Percentiles rank a stretch among this genome's conserved stretches.
Conservation (phyloP, 768 basidiomycete genomes). For the Mycena kentingensis region DNA sequence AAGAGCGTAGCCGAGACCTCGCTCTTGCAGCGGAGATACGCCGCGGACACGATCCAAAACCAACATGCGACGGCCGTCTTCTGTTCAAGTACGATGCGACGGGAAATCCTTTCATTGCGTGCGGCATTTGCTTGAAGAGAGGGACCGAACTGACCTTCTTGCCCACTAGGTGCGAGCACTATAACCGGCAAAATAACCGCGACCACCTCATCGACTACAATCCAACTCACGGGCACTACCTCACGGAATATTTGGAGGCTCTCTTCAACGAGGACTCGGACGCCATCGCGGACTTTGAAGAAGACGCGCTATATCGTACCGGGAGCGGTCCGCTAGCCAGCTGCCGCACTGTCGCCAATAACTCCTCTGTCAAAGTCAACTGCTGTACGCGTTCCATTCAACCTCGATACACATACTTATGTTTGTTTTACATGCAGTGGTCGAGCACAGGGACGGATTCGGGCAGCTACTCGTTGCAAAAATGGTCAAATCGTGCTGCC, state of each 20-base stretch:
- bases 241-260: conserved; percentile 4
- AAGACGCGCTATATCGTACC: background rate
- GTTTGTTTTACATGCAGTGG: background rate
- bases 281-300: background rate
- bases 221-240: background rate
- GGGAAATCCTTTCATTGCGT: background rate
- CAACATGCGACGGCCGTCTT: background rate
- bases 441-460: background rate
- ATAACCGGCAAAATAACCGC: background rate
- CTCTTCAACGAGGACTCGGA: background rate
- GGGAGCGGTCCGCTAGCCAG: conserved; percentile 1
- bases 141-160: too few relatives aligned
- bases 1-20: background rate
- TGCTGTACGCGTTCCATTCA: background rate
- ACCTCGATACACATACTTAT: too few relatives aligned
- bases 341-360: conserved; percentile 10
- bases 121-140: too few relatives aligned
- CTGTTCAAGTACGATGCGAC: background rate
- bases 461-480: background rate
- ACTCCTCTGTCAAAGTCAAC: background rate
- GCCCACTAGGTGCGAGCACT: conserved; percentile 8
- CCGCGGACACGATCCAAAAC: background rate
- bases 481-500: background rate
- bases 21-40: background rate
- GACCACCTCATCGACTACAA: background rate